A percentile compares a stretch with the other conserved stretches of the same genome.
These are phyloP conservation scores for Gamsiella multidivaricata DNA, from an alignment of 192 early-diverging fungal species.

Conservation along the genomic window DNA sequence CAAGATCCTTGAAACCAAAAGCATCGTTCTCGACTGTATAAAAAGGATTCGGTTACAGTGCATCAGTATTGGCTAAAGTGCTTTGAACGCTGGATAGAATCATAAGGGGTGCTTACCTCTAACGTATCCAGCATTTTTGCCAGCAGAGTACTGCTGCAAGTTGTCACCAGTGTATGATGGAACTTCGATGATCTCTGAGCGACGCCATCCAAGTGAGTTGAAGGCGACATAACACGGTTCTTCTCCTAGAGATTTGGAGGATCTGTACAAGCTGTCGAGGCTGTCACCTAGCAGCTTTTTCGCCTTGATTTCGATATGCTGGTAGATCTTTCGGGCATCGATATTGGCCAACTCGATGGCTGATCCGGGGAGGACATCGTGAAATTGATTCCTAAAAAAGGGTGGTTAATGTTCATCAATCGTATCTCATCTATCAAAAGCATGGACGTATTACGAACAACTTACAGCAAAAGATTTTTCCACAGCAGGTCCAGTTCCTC, in stretches of 20 bases:
- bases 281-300: conserved; percentile 57
- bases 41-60: too few relatives aligned
- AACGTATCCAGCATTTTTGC: conserved; percentile 55
- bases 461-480: conserved; percentile 86
- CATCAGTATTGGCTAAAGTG: too few relatives aligned
- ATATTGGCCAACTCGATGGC: conserved; percentile 91
- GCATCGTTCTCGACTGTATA: conserved; percentile 17
- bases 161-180: conserved; percentile 55
- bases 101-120: conserved; percentile 30
- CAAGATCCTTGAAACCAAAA: conserved; percentile 22
- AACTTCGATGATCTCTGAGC: conserved; percentile 77
- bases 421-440: too few relatives aligned
- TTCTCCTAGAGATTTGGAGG: conserved; percentile 2
- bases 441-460: too few relatives aligned
- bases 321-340: conserved; percentile 75
- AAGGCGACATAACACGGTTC: conserved; percentile 56
- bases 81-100: too few relatives aligned
- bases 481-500: conserved; percentile 82
- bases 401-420: too few relatives aligned
- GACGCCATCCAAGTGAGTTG: conserved; percentile 77
- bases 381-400: conserved; percentile 85
- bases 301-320: conserved; percentile 49
- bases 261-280: conserved; percentile 53
- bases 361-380: conserved; percentile 95
- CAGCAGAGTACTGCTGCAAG: conserved; percentile 60